Evolutionary conservation across 129 eudicot species (phyloP).

Genomic region (Tagetes patula): DNA sequence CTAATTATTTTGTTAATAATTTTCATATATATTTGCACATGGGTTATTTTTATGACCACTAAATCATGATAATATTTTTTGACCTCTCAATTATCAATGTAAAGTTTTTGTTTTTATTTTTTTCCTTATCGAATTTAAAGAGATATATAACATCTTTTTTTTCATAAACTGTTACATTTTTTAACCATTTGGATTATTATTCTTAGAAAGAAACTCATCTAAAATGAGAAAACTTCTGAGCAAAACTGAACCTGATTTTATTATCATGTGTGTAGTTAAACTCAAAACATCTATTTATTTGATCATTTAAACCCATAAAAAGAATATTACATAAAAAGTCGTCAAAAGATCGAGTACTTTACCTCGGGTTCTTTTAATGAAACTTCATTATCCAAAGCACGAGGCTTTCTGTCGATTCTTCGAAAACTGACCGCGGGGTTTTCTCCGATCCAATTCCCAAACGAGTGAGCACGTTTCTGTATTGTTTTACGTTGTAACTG

Average conservation of each 20-base stretch:
- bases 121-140: not conserved
- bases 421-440: constrained; percentile 13
- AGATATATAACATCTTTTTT: too few relatives aligned
- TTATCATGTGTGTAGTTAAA: not conserved
- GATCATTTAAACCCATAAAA: constrained; percentile 11
- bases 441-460: not conserved
- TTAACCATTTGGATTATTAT: not conserved
- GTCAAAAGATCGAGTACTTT: not conserved
- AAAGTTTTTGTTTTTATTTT: constrained; percentile 12
- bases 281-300: not conserved
- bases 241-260: not conserved
- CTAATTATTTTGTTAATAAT: not conserved
- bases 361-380: constrained; percentile 34
- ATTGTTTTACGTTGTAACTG: constrained; percentile 6
- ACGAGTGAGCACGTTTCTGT: constrained; percentile 16
- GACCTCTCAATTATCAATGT: constrained; percentile 17
- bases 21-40: not conserved
- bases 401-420: constrained; percentile 34
- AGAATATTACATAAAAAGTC: not conserved
- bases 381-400: constrained; percentile 36
- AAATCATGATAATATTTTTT: constrained; percentile 28
- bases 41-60: constrained; percentile 24
- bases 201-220: not conserved
- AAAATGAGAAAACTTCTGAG: too few relatives aligned
- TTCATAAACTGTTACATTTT: too few relatives aligned